These are phyloP conservation scores for Zygoascus biomembranicola DNA, from an alignment of 805 yeast genomes.

Conservation along the genomic window DNA sequence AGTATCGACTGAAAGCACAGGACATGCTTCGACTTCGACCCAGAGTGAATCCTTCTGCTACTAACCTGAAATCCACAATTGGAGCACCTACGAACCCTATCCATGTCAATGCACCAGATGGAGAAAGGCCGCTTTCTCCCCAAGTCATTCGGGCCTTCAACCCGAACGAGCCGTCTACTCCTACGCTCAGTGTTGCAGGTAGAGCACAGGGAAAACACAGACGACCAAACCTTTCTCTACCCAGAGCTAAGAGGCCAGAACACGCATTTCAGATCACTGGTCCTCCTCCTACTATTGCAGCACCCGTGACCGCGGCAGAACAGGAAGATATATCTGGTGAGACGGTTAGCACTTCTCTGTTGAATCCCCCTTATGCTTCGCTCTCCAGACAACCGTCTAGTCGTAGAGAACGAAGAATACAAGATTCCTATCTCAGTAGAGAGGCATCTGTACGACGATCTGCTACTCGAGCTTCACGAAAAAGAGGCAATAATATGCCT, in stretches of 20 bases:
- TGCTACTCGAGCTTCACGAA: slow-evolving; percentile 2
- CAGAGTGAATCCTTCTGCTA: background rate
- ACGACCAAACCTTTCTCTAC: background rate
- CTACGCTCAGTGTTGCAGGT: background rate
- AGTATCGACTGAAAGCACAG: background rate
- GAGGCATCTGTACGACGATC: slow-evolving; percentile 3
- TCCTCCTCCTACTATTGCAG: background rate
- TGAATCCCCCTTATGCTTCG: background rate
- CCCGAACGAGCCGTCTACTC: background rate
- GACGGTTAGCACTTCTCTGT: background rate
- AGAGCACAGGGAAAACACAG: background rate
- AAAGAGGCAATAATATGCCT: background rate
- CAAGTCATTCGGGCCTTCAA: background rate
- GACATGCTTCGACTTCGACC: background rate
- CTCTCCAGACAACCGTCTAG: background rate
- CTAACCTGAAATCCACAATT: background rate
- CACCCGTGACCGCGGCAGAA: background rate
- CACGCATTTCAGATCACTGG: background rate
- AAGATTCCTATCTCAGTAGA: background rate
- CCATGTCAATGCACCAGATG: background rate
- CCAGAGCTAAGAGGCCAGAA: background rate
- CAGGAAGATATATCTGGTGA: background rate
- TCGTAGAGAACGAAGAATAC: background rate
- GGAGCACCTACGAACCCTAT: background rate
- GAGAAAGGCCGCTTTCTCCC: background rate